Conservation (phyloP, 2,329 filamentous ascomycete genomes). For the Stemphylium vesicarium region DNA sequence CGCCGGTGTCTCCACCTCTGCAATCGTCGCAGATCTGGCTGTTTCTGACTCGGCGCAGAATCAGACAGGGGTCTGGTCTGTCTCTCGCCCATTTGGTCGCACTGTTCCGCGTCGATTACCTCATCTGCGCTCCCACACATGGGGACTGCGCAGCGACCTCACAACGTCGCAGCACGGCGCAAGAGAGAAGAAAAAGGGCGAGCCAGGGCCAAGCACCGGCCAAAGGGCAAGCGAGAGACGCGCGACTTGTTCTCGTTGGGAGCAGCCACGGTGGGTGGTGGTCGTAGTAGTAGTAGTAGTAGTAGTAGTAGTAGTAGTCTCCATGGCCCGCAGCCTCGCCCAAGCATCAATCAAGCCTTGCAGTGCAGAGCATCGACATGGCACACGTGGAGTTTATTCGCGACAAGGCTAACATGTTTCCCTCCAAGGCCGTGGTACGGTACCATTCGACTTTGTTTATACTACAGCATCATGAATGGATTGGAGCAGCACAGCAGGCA, state of each 20-base stretch:
- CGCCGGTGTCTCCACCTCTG: conserved; percentile 35
- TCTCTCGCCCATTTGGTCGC: conserved; percentile 33
- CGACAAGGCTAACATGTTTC: too few relatives aligned
- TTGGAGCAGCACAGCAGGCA: conserved; percentile 24
- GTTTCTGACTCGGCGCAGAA: conserved; percentile 43
- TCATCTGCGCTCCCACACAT: conserved; percentile 32
- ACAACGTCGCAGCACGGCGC: conserved; percentile 36
- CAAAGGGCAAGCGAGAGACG: conserved; percentile 28
- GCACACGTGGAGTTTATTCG: too few relatives aligned
- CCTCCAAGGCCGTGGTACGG: conserved; percentile 31
- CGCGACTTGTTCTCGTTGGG: conserved; percentile 15
- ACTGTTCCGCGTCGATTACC: conserved; percentile 26
- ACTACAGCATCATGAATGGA: conserved; percentile 20
- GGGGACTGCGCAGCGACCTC: conserved; percentile 38
- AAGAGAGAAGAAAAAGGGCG: conserved; percentile 11
- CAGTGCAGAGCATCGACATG: too few relatives aligned
- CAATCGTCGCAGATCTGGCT: conserved; percentile 39
- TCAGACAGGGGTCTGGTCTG: conserved; percentile 34
- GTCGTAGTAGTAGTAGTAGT: too few relatives aligned
- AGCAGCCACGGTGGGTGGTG: too few relatives aligned
- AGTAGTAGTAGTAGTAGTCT: too few relatives aligned
- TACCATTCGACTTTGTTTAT: conserved; percentile 33
- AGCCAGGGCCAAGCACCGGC: conserved; percentile 26
- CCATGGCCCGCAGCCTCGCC: conserved; percentile 1
- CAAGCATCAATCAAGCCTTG: too few relatives aligned